Evolutionary conservation across 2,329 filamentous ascomycete species (phyloP), one percentile per base, ranked within the genome.

Genomic region (Waltergamsia citrina): DNA sequence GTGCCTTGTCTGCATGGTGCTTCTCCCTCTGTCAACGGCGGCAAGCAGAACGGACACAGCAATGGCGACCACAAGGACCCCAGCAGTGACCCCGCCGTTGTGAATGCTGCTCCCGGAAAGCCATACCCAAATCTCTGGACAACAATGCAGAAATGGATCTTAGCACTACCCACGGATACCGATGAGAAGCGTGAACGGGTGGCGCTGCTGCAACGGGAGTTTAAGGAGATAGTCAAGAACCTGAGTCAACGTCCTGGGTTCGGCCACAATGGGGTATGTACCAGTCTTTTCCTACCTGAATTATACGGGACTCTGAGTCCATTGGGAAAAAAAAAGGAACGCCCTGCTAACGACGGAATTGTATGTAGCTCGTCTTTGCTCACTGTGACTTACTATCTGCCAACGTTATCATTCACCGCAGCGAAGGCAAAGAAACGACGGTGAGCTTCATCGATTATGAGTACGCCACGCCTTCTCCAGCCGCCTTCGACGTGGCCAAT

Each of bases 381-480:
- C 90, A 96, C 60, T 94, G 88, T 67, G 92, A 98, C 58, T 74
- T 98, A 17, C 69, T 98, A n/a, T 86, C 83, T 56, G 92, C 88
- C 45, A 98, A 98, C 54, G 85, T 98, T 44, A 96, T 98, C 50
- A 76, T 95, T 43, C 69, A 85, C 44, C 52, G 49, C 29, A 45
- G 58, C 20, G 49, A 44, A 18, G 47, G 54, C 11, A 50, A 60
- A 20, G 54, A 45, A 34, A 44, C 56, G 22, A 53, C 66, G 17
- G 65, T 71, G 32, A 68, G 74, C 51, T 96, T 98, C 60, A 98
- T 98, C 56, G 92, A 98, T 62, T 98, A 96, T 65, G 92, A 98
- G 59, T 98, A 98, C 59, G 87, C 88, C 11, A 92, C 86, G 5
- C 88, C 92, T 3, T 90, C 88, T 1, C 90, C 90, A 2, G 87